Base-by-base conservation (phyloP, 176 grass and related monocot genomes). In the Ensete ventricosum region DNA sequence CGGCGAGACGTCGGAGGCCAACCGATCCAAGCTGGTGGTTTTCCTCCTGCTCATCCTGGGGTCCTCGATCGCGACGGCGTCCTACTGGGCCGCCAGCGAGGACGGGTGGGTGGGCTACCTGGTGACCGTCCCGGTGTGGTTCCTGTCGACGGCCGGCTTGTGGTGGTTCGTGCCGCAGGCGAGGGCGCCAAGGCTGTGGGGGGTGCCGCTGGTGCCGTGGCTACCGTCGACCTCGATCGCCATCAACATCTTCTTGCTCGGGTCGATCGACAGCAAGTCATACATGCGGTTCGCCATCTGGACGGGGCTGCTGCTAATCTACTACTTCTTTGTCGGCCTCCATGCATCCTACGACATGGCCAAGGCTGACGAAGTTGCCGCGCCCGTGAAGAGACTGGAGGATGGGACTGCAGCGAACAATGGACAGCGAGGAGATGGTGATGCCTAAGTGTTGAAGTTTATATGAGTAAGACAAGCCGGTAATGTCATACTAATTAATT, bases 261-360 rank as follows among this genome's bases (percentile, higher is more conserved):
- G 95, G 0, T 99, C 95, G 73, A 99, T 99, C 76, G 90, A 99
- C 80, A 6, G 50, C 59, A 85, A 81, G 48, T 99, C 95, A 8
- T 99, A 91, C 79, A 67, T 74, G 75, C 63, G 90, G 64, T 99
- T 99, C 79, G 88, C 86, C 20, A 25, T 89, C 52, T 99, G 95
- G 95, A 87, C 82, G 17, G 74, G 8, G 2, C 50, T 62, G 53
- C 85, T 94, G 73, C 77, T 99, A 27, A 55, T 91, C 1, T 94
- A 99, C 83, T 99, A 99, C 88, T 53, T 99, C 55, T 87, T 94
- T 66, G 49, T 99, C n/a, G 95, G 95, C 1, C 84, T 96, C 12
- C 93, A 96, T 71, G 93, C 93, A 14, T 92, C 93, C 14, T 96
- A 92, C 69, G 93, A 96, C 73, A 84, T 80, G 11, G 90, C 89